These are phyloP conservation scores for Ophiostoma quercus DNA, from an alignment of 2,329 filamentous ascomycete genomes.

Conservation along the genomic window DNA sequence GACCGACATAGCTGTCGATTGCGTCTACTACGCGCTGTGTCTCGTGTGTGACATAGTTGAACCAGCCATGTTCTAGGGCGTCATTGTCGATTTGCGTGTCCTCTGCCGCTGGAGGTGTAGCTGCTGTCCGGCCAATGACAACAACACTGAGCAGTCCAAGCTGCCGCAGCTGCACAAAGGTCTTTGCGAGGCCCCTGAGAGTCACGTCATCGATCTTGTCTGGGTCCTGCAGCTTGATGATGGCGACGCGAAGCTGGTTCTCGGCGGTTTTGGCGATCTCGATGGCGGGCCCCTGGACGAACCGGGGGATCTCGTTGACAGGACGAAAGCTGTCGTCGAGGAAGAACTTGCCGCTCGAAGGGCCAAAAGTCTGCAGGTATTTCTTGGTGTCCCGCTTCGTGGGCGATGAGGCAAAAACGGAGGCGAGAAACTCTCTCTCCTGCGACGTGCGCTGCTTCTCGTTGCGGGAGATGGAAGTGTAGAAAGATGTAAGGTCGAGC, in stretches of 20 bases:
- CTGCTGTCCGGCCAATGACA: slow-evolving; percentile 62
- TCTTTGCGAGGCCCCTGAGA: slow-evolving; percentile 71
- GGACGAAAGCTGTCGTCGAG: slow-evolving; percentile 31
- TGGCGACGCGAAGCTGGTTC: slow-evolving; percentile 62
- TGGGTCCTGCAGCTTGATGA: slow-evolving; percentile 76
- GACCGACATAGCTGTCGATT: slow-evolving; percentile 63
- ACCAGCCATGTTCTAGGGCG: slow-evolving; percentile 32
- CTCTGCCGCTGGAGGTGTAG: slow-evolving; percentile 31
- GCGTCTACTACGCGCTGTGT: slow-evolving; percentile 68
- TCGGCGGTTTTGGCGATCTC: slow-evolving; percentile 32
- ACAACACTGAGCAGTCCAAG: slow-evolving; percentile 79
- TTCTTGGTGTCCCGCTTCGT: slow-evolving; percentile 90
- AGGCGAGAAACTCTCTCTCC: slow-evolving; percentile 71
- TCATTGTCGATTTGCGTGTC: background rate
- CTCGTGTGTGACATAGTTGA: slow-evolving; percentile 49
- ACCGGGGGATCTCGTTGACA: slow-evolving; percentile 35
- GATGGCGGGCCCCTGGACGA: slow-evolving; percentile 34
- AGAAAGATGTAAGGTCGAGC: slow-evolving; percentile 30
- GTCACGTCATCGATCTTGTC: slow-evolving; percentile 64
- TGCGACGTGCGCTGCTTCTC: slow-evolving; percentile 45
- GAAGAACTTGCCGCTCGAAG: slow-evolving; percentile 29
- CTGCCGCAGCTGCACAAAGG: slow-evolving; percentile 73
- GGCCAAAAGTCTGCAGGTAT: slow-evolving; percentile 80
- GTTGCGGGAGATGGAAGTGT: slow-evolving; percentile 40
- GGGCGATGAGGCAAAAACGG: slow-evolving; percentile 78